Evolutionary conservation across 345 rosid genomes (phyloP).

Genomic region (Boechera stricta): DNA sequence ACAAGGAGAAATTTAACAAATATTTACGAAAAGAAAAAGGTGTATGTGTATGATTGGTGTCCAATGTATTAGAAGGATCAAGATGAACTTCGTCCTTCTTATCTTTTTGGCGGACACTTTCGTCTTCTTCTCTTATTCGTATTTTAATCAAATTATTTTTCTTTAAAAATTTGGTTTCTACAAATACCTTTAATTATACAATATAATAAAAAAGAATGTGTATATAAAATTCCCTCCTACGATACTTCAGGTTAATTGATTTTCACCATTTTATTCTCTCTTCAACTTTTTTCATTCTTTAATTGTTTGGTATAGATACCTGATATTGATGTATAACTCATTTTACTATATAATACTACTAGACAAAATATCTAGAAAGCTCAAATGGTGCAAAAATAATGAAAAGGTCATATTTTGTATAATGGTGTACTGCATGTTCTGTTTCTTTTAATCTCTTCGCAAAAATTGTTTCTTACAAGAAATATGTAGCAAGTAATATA

Average conservation of each 20-base stretch:
- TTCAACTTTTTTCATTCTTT: conserved; percentile 39
- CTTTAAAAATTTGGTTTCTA: conserved; percentile 17
- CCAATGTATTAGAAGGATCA: conserved; percentile 61
- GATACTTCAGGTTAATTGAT: conserved; percentile 57
- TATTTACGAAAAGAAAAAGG: conserved; percentile 38
- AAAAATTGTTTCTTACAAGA: neutral
- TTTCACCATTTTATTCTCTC: conserved; percentile 55
- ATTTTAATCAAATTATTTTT: conserved; percentile 35
- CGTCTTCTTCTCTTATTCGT: conserved; percentile 49
- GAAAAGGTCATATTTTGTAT: neutral
- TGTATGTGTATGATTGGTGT: conserved; percentile 54
- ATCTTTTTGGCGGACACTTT: conserved; percentile 22
- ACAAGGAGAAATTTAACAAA: conserved; percentile 43
- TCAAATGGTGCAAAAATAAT: conserved; percentile 18
- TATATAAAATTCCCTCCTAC: conserved; percentile 43
- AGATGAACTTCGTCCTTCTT: conserved; percentile 60
- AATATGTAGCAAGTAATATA: neutral
- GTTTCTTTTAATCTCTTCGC: neutral
- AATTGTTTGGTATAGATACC: conserved; percentile 40
- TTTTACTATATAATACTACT: conserved; percentile 8
- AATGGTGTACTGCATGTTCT: neutral
- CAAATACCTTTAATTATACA: conserved; percentile 30
- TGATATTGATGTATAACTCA: conserved; percentile 40
- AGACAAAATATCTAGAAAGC: conserved; percentile 21
- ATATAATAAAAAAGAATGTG: conserved; percentile 24